phyloP scores from a whole-genome alignment of 345 rosid species.

The Salix arbutifolia region DNA sequence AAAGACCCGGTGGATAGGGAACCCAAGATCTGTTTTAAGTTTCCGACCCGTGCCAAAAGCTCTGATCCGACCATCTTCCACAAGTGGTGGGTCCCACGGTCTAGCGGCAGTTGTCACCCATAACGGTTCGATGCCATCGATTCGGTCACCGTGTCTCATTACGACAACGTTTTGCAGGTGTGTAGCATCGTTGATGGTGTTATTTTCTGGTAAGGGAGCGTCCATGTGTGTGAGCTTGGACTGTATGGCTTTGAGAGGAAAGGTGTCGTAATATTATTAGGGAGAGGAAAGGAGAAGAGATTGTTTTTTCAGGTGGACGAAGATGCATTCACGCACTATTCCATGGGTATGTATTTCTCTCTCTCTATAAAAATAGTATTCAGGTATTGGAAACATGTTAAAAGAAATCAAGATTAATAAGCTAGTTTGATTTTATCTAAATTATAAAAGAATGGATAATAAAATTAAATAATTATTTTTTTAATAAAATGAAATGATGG shows the following conservation, averaged over 20 bases:
- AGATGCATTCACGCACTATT: too few relatives aligned
- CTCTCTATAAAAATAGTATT: too few relatives aligned
- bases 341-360: too few relatives aligned
- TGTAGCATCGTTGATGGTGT: background rate
- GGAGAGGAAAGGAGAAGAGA: background rate
- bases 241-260: background rate
- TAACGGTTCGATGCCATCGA: slow-evolving; percentile 53
- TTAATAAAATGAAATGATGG: too few relatives aligned
- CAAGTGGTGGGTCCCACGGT: slow-evolving; percentile 83
- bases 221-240: slow-evolving; percentile 9
- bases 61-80: slow-evolving; percentile 43
- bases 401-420: too few relatives aligned
- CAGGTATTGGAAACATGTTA: too few relatives aligned
- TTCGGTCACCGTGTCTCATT: slow-evolving; percentile 91
- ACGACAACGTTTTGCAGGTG: slow-evolving; percentile 59
- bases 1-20: slow-evolving; percentile 75
- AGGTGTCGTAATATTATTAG: background rate
- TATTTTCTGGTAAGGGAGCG: background rate
- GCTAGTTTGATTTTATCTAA: too few relatives aligned
- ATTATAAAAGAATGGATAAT: too few relatives aligned
- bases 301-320: background rate
- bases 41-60: slow-evolving; percentile 47
- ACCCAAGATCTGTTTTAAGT: slow-evolving; percentile 43
- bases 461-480: too few relatives aligned
- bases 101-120: slow-evolving; percentile 59